These are phyloP conservation scores for Vickermania spadyakhi DNA, from an alignment of 208 protist species.

Conservation along the genomic window DNA sequence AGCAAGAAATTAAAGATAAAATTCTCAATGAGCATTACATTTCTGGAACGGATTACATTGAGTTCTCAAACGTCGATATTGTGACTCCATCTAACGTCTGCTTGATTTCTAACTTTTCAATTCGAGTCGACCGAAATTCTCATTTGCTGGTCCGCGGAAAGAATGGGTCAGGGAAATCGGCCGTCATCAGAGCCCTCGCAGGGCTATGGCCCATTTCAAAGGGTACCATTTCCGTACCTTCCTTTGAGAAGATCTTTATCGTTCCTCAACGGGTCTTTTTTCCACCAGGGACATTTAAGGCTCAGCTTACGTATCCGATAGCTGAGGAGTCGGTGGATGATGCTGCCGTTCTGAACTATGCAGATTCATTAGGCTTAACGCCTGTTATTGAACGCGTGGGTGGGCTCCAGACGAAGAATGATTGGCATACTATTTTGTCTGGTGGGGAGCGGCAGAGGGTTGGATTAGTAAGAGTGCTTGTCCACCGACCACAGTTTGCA, in stretches of 20 bases:
- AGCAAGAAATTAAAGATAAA: constrained; percentile 3
- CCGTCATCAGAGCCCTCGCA: constrained; percentile 56
- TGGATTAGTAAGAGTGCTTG: constrained; percentile 67
- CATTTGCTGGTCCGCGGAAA: constrained; percentile 79
- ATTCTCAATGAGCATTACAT: constrained; percentile 7
- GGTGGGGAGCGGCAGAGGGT: constrained; percentile 87
- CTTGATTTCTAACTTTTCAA: constrained; percentile 51
- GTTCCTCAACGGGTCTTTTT: constrained; percentile 79
- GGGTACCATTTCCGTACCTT: constrained; percentile 40
- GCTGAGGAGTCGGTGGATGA: constrained; percentile 35
- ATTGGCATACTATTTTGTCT: constrained; percentile 84
- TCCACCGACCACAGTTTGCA: constrained; percentile 70
- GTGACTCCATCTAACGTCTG: constrained; percentile 27
- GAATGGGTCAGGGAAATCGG: constrained; percentile 88
- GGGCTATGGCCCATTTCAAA: constrained; percentile 58
- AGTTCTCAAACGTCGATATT: constrained; percentile 45
- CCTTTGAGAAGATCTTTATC: constrained; percentile 28
- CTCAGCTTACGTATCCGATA: constrained; percentile 70
- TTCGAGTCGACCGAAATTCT: constrained; percentile 30
- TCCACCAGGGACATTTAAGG: constrained; percentile 64
- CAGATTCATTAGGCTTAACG: constrained; percentile 34
- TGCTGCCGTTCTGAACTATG: constrained; percentile 31
- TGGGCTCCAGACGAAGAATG: constrained; percentile 55
- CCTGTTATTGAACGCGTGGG: constrained; percentile 69
- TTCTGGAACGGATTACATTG: constrained; percentile 20